Base-by-base conservation (phyloP, 2,329 filamentous ascomycete genomes). In the Fusarium tuaranense region DNA sequence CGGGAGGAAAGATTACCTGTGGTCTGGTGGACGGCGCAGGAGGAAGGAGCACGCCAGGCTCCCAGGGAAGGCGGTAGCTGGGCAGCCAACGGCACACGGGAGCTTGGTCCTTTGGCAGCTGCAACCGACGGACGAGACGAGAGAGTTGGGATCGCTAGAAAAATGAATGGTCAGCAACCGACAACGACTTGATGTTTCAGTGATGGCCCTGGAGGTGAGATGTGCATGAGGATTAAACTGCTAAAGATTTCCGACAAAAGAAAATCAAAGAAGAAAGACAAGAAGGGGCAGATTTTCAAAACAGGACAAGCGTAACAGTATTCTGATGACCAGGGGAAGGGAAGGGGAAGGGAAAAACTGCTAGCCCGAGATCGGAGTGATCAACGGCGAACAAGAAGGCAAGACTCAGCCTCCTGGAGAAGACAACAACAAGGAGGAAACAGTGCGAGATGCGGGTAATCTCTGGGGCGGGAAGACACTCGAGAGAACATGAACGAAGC, bases 41-140 rank as follows among this genome's bases (percentile, higher is more conserved):
- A 58, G 69, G 67, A 69, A 77, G 67, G 74, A 61, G 65, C 70
- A 27, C 53, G 53, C 67, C 51, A 65, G 46, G 32, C 46, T 58
- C 67, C 39, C 25, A 16, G 12, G 22, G 48, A 38, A 18, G 57
- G 22, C 36, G 46, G 61, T 36, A 30, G 22, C 18, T 48, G 44
- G 44, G 22, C 44, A 60, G 34, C 13, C 36, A 13, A 18, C 38
- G 14, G 25, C 32, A 32, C 30, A 27, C 22, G 46, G 25, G 27
- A 22, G 41, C 7, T 5, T 32, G n/a, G 30, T 22, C 14, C 39
- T 27, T 20, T 10, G 22, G 63, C 14, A 74, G 22, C 12, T 14
- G 22, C 20, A 30, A 38, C 20, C 3, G 16, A 57, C 18, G 27
- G 6, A 14, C 4, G 30, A 27, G 4, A 12, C 4, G 10, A 32